phyloP scores from a whole-genome alignment of 164 flowering plant species.

The Piper longum region DNA sequence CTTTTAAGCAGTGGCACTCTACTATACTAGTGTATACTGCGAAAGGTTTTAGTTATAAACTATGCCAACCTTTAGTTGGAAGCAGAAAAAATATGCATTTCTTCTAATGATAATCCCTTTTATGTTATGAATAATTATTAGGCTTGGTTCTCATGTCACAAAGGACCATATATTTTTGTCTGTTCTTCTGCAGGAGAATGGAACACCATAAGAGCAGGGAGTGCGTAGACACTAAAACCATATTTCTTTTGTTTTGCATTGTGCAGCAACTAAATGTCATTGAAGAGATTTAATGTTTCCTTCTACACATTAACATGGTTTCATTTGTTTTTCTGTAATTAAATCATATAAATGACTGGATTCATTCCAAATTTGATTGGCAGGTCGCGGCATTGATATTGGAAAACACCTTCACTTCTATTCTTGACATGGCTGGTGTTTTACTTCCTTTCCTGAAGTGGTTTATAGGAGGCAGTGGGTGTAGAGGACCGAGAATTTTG shows the following conservation, averaged over 20 bases:
- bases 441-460: conserved; percentile 77
- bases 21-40: no score
- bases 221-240: neutral
- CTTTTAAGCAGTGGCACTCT: no score
- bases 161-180: no score
- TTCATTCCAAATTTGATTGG: neutral
- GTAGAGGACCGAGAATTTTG: conserved; percentile 65
- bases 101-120: no score
- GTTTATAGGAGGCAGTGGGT: conserved; percentile 76
- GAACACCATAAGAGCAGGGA: neutral
- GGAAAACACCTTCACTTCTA: conserved; percentile 97
- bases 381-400: conserved; percentile 80
- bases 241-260: neutral
- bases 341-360: no score
- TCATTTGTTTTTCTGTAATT: neutral
- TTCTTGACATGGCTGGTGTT: conserved; percentile 97
- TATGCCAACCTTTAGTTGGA: no score
- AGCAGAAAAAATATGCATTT: no score
- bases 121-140: no score
- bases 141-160: no score
- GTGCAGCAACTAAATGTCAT: neutral
- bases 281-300: neutral
- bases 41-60: no score
- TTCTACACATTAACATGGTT: neutral
- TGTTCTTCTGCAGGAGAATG: neutral